Evolutionary conservation across 2,329 filamentous ascomycete species (phyloP), one percentile per base, ranked within the genome.

Genomic region (Penicillium sclerotigenum): DNA sequence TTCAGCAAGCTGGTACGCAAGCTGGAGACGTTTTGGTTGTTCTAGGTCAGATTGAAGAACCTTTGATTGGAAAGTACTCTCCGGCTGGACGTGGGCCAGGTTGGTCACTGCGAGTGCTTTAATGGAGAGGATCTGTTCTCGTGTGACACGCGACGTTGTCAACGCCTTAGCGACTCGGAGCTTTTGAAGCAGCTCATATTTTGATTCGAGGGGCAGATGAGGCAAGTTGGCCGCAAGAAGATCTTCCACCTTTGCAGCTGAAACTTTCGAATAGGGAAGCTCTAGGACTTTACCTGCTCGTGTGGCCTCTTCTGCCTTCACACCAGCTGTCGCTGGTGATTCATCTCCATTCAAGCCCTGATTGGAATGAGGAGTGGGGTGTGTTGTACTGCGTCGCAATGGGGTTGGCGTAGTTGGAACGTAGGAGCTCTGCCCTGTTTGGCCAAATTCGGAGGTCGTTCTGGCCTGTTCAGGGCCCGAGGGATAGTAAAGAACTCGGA

Each of bases 1-100:
- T 71, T 97, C 93, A 18, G 90, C 90, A 36, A 99, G 83, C 73
- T 99, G 95, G 68, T 95, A 95, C 4, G 91, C 87, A 24, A 99
- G 81, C 73, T 99, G 94, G 60, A 91, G 88, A 49, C 90, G 85
- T 58, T 92, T 87, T 2, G 92, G 91, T 72, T 96, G 91, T 67
- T 97, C 93, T 36, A 86, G 84, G 69, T 99, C 95, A 64, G 92
- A 87, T 61, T 90, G 89, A 49, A 96, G 81, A 40, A 97, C 84
- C 72, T 90, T 93, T 60, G 93, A 88, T 42, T 91, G 81, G 66
- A 99, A 96, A n/a, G 85, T 84, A 4, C 82, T 77, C 67, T 99
- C 95, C 2, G 83, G 81, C 64, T 95, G 88, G 52, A 97, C 90
- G 70, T 96, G 97, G 2, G 91, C 90, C 59, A 99, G 75, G 66